phyloP scores from a whole-genome alignment of 352 stramenopile genomes.

The Aphanomyces stellatus region DNA sequence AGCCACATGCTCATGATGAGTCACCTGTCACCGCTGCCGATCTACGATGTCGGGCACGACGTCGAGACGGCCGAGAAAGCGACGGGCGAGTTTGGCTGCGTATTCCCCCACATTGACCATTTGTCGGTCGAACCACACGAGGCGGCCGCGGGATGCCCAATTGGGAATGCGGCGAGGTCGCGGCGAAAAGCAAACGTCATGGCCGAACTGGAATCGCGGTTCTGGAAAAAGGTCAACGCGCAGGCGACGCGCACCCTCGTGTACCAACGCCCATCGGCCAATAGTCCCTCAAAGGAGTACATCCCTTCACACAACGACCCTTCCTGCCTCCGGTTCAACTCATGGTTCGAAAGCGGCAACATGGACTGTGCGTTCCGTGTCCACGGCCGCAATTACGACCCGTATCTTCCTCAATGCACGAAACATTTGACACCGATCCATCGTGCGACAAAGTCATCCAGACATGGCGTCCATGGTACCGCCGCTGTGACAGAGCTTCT shows the following conservation, averaged over 20 bases:
- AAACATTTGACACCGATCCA: conserved; percentile 11
- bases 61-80: background rate
- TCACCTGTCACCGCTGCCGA: conserved; percentile 1
- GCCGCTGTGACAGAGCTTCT: background rate
- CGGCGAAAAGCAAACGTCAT: background rate
- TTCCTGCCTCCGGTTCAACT: conserved; percentile 39
- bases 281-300: background rate
- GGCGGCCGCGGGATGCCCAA: background rate
- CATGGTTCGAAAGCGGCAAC: conserved; percentile 73
- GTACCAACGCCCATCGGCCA: background rate
- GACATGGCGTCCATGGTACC: conserved; percentile 27
- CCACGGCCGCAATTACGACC: conserved; percentile 39
- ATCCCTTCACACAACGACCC: background rate
- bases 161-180: conserved; percentile 4
- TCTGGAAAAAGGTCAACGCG: conserved; percentile 16
- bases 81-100: conserved; percentile 1
- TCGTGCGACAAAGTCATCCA: conserved; percentile 14
- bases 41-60: conserved; percentile 9
- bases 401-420: conserved; percentile 7
- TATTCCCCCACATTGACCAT: conserved; percentile 11
- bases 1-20: conserved; percentile 5
- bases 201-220: conserved; percentile 9
- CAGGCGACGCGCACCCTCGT: background rate
- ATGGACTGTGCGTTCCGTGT: conserved; percentile 60
- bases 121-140: background rate